phyloP scores from a whole-genome alignment of 352 stramenopile genomes.

The Phytophthora litchii region DNA sequence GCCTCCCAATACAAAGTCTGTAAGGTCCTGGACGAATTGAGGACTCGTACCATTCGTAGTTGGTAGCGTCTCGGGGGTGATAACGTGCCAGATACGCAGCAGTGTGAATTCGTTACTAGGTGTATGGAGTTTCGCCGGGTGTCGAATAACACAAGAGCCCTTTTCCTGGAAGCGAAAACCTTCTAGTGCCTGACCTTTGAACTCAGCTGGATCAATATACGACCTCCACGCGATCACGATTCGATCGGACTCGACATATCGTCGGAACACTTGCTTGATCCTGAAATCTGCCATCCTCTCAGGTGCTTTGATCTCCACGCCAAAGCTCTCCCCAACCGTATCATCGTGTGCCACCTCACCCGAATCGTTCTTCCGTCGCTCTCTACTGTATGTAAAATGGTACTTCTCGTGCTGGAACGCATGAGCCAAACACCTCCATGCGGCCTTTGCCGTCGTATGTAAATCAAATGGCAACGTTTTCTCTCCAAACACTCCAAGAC shows the following conservation, averaged over 20 bases:
- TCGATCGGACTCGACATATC: conserved; percentile 61
- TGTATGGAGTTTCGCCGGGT: conserved; percentile 23
- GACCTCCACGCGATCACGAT: conserved; percentile 72
- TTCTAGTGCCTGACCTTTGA: conserved; percentile 47
- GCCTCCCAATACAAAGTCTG: conserved; percentile 49
- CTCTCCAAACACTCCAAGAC: conserved; percentile 45
- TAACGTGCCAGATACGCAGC: conserved; percentile 57
- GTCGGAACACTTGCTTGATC: conserved; percentile 65
- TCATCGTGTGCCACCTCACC: conserved; percentile 35
- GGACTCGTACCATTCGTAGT: conserved; percentile 21
- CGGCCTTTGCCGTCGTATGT: conserved; percentile 36
- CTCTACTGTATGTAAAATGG: conserved; percentile 36
- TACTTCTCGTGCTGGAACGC: conserved; percentile 44
- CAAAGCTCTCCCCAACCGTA: conserved; percentile 67
- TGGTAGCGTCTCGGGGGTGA: conserved; percentile 41
- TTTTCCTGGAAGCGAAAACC: conserved; percentile 67
- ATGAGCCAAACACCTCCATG: conserved; percentile 48
- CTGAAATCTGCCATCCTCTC: conserved; percentile 55
- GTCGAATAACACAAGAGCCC: conserved; percentile 63
- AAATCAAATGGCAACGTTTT: conserved; percentile 55
- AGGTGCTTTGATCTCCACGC: conserved; percentile 55
- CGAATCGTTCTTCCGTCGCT: conserved; percentile 18
- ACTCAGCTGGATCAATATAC: conserved; percentile 63
- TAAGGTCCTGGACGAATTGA: conserved; percentile 43
- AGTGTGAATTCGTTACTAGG: conserved; percentile 31